Evolutionary conservation across 352 stramenopile species (phyloP), one percentile per base, ranked within the genome.

Genomic region (Phytophthora uliginosa): DNA sequence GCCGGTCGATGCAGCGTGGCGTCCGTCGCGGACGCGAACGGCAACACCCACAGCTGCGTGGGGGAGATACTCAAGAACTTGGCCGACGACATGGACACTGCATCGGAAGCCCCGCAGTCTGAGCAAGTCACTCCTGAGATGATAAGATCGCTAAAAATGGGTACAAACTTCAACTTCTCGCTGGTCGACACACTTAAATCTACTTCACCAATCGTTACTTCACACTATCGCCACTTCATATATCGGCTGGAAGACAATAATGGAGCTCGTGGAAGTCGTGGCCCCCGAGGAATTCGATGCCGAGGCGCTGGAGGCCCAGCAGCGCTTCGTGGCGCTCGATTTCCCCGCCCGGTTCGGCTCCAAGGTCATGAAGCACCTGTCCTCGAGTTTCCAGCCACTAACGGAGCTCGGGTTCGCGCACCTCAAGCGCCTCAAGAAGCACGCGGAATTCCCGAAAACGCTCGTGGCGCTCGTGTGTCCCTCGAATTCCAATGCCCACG

Each of bases 371-470:
- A 81, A 86, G 76, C 73, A 89, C 26, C 78, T 96, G 5, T 63
- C 64, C 1, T 63, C 50, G 33, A 62, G 72, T 59, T 94, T 91
- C 57, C 77, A 81, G 55, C 76, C 86, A 20, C 77, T 96, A 28
- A 59, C 76, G 13, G 83, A 86, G 55, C 67, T 93, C 38, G 88
- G 90, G 22, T 95, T 90, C 63, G 76, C 72, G 38, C 90, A 96
- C 57, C 76, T 96, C 42, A 96, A 96, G 77, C 90, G 90, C 40
- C 84, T 96, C 57, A 95, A 94, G 66, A 95, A 95, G 70, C 79
- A 88, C 61, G 62, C 86, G 20, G 47, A 59, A 31, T 15, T 57
- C 7, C 59, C 71, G 6, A 64, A 81, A 36, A 73, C 74, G 17
- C 82, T 94, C 47, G 65, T 93, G 45, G 85, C 88, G 51, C 76